A percentile compares a stretch with the other conserved stretches of the same genome.
Evolutionary conservation across 2,329 filamentous ascomycete species (phyloP).

Genomic region (Metarhizium sp.): DNA sequence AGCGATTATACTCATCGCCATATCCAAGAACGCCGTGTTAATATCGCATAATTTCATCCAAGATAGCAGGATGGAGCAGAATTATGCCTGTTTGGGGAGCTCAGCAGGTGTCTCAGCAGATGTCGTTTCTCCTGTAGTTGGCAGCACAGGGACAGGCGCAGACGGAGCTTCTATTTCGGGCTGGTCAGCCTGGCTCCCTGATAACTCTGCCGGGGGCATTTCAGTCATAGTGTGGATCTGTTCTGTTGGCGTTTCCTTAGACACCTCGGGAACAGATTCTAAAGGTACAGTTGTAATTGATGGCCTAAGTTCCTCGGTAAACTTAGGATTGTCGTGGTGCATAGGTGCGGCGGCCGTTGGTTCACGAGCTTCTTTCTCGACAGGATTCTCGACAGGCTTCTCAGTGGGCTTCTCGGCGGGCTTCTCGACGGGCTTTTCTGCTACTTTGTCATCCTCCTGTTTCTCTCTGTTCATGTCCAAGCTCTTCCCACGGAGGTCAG

Average conservation of each 20-base stretch:
- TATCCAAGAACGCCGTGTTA: neutral
- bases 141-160: neutral
- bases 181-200: neutral
- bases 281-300: neutral
- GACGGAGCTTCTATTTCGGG: neutral
- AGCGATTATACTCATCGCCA: neutral
- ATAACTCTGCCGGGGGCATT: neutral
- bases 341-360: neutral
- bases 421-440: constrained; percentile 2
- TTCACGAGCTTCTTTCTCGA: neutral
- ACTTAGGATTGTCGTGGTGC: neutral
- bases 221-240: neutral
- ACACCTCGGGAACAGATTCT: neutral
- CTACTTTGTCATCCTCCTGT: constrained; percentile 11
- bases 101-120: neutral
- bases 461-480: constrained; percentile 35
- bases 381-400: neutral
- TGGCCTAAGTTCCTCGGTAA: neutral
- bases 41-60: neutral
- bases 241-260: neutral
- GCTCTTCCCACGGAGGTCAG: constrained; percentile 36
- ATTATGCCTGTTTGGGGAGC: neutral
- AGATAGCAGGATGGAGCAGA: neutral
- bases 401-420: neutral
- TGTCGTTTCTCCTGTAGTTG: neutral